phyloP scores from a whole-genome alignment of 345 rosid species.

The Microcos paniculata region DNA sequence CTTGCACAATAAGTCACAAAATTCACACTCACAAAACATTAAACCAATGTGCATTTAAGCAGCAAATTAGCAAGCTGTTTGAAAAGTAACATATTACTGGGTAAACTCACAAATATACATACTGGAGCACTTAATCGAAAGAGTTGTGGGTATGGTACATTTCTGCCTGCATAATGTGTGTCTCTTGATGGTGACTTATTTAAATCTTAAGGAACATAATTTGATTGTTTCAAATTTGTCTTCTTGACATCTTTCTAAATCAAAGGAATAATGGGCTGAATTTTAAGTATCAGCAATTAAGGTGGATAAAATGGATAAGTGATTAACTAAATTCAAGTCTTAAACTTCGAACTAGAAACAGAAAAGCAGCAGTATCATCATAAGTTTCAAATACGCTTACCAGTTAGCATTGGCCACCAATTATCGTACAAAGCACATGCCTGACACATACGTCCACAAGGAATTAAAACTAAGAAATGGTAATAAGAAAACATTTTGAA shows the following conservation, averaged over 20 bases:
- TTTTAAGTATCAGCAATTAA: background rate
- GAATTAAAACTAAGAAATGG: background rate
- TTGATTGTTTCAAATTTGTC: background rate
- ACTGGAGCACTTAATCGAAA: slow-evolving; percentile 1
- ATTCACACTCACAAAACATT: background rate
- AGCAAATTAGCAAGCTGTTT: background rate
- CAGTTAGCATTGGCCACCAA: slow-evolving; percentile 98
- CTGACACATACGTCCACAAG: slow-evolving; percentile 41
- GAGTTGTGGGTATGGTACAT: background rate
- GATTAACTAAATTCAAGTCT: background rate
- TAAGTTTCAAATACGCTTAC: slow-evolving; percentile 38
- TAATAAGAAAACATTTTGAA: background rate
- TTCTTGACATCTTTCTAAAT: background rate
- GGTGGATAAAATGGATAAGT: slow-evolving; percentile 1
- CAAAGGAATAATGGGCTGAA: background rate
- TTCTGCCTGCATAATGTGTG: background rate
- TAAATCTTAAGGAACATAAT: background rate
- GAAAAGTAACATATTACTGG: background rate
- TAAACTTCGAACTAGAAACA: background rate
- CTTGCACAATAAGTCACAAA: background rate
- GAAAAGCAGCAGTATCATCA: background rate
- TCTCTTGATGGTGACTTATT: background rate
- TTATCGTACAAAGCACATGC: slow-evolving; percentile 91
- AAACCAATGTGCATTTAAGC: background rate
- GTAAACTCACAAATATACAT: background rate